Conservation (phyloP, 768 basidiomycete species). For the Nidularia sp. region DNA sequence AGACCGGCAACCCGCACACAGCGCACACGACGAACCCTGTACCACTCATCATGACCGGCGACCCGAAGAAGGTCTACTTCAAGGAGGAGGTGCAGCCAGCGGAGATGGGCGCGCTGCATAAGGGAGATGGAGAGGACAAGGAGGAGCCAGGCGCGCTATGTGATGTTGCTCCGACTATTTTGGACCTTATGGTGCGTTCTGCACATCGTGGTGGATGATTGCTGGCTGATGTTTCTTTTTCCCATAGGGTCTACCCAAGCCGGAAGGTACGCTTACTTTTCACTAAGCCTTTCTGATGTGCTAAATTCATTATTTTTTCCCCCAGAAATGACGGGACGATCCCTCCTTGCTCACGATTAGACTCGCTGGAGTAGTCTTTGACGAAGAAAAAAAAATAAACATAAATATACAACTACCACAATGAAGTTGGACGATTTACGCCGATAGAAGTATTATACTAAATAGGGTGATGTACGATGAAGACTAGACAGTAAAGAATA, state of each 20-base stretch:
- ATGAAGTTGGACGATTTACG: too few species aligned
- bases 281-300: neutral
- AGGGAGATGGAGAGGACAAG: conserved; percentile 44
- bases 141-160: conserved; percentile 79
- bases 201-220: too few species aligned
- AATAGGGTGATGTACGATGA: too few species aligned
- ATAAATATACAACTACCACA: too few species aligned
- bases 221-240: too few species aligned
- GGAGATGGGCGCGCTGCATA: conserved; percentile 45
- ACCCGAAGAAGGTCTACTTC: conserved; percentile 52
- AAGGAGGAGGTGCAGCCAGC: conserved; percentile 37
- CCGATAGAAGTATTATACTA: too few species aligned
- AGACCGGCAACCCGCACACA: conserved; percentile 85
- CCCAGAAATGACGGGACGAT: conserved; percentile 58
- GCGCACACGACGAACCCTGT: conserved; percentile 90
- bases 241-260: conserved; percentile 39
- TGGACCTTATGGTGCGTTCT: conserved; percentile 63
- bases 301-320: too few species aligned
- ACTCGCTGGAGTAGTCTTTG: neutral
- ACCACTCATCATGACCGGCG: conserved; percentile 84
- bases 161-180: conserved; percentile 87
- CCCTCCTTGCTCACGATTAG: conserved; percentile 31
- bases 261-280: conserved; percentile 44
- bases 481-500: too few species aligned
- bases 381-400: too few species aligned